Conservation (phyloP, 2,329 filamentous ascomycete species). For the Colletotrichum viniferum region DNA sequence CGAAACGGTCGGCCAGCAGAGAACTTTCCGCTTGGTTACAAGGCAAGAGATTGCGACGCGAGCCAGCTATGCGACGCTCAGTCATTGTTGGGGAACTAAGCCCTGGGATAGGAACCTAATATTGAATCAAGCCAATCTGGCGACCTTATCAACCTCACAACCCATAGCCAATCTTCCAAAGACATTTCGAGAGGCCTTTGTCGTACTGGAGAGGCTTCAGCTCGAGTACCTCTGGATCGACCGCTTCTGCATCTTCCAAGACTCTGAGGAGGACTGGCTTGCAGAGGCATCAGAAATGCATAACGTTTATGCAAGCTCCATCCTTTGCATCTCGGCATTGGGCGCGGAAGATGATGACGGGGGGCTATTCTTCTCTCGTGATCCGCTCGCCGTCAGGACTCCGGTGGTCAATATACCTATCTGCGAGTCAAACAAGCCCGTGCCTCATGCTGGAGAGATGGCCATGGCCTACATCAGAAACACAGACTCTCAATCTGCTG, state of each 20-base stretch:
- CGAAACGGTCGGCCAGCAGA: neutral
- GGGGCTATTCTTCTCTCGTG: neutral
- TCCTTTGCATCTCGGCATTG: neutral
- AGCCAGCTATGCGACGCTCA: neutral
- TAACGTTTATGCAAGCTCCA: neutral
- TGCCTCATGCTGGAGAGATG: neutral
- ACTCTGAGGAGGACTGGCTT: neutral
- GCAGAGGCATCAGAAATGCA: neutral
- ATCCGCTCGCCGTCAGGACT: neutral
- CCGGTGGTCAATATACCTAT: neutral
- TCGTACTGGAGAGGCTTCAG: neutral
- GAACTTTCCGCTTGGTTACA: neutral
- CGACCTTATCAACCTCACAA: neutral
- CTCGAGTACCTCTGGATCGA: neutral
- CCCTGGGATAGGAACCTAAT: neutral
- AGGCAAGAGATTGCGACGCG: neutral
- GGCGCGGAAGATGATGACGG: neutral
- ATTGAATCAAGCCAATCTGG: neutral
- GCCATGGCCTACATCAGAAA: neutral
- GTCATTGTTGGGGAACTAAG: neutral
- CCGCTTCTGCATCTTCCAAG: neutral
- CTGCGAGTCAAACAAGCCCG: neutral
- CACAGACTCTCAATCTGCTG: neutral
- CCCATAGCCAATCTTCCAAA: neutral
- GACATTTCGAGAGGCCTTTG: neutral